A percentile compares a stretch with the other conserved stretches of the same genome.
These are phyloP conservation scores for Wickerhamiella allomyrinae DNA, from an alignment of 805 yeast genomes.

Conservation along the genomic window DNA sequence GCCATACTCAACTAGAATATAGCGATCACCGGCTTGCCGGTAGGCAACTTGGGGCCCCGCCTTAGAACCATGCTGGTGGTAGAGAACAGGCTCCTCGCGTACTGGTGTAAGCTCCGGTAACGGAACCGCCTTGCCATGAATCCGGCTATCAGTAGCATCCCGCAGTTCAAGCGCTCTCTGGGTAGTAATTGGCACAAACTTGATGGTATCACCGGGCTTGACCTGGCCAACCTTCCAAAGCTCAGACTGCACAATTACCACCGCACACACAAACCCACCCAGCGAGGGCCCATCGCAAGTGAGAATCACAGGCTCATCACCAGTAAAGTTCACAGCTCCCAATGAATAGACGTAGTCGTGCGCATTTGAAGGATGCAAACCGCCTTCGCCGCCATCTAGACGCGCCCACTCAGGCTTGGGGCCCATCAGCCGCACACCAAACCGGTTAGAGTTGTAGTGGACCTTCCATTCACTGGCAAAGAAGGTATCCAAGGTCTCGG, in stretches of 20 bases:
- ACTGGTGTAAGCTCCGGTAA: constrained; percentile 35
- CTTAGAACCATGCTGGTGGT: constrained; percentile 32
- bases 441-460: constrained; percentile 92
- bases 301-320: constrained; percentile 94
- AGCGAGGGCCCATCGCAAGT: constrained; percentile 96
- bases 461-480: constrained; percentile 78
- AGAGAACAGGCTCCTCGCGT: constrained; percentile 53
- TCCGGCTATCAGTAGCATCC: constrained; percentile 37
- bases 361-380: constrained; percentile 95
- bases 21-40: constrained; percentile 96
- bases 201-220: constrained; percentile 79
- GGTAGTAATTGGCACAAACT: constrained; percentile 64
- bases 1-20: constrained; percentile 84
- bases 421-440: constrained; percentile 87
- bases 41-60: constrained; percentile 60
- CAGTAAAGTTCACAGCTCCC: constrained; percentile 95
- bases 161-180: constrained; percentile 55
- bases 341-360: constrained; percentile 94
- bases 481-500: constrained; percentile 61
- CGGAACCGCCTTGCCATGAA: constrained; percentile 20
- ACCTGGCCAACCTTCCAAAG: constrained; percentile 98
- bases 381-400: constrained; percentile 93
- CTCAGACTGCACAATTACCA: constrained; percentile 89
- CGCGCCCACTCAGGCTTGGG: constrained; percentile 98
- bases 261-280: constrained; percentile 96